These are phyloP conservation scores for Kuraishia hungarica DNA, from an alignment of 805 yeast genomes.

Conservation along the genomic window DNA sequence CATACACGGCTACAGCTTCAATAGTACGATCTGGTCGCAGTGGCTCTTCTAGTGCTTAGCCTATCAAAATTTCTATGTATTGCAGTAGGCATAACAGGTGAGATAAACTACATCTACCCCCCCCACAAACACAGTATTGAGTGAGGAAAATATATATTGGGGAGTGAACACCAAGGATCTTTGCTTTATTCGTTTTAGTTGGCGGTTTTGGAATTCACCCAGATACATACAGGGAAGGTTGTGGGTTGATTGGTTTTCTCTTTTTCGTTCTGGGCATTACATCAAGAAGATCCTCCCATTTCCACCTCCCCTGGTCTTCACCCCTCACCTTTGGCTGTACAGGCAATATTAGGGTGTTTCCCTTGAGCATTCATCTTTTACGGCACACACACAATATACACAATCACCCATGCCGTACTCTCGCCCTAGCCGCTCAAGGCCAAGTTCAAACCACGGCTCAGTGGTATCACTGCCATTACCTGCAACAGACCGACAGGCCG, in stretches of 20 bases:
- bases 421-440: neutral
- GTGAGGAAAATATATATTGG: neutral
- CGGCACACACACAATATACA: neutral
- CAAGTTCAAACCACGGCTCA: neutral
- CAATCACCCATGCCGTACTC: neutral
- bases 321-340: neutral
- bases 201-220: too few species aligned
- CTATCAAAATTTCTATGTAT: neutral
- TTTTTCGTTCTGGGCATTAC: too few species aligned
- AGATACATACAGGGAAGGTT: too few species aligned
- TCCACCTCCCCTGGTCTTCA: too few species aligned
- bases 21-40: neutral
- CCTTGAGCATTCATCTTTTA: neutral
- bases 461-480: neutral
- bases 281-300: too few species aligned
- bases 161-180: neutral
- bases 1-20: neutral
- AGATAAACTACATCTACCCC: neutral
- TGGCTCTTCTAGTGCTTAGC: neutral
- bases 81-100: neutral
- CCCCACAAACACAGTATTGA: neutral
- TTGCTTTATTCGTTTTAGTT: too few species aligned
- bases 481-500: neutral
- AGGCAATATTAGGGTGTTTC: neutral
- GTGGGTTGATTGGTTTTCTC: too few species aligned